phyloP scores from a whole-genome alignment of 305 asterid genomes.

The Solanum hybrid region DNA sequence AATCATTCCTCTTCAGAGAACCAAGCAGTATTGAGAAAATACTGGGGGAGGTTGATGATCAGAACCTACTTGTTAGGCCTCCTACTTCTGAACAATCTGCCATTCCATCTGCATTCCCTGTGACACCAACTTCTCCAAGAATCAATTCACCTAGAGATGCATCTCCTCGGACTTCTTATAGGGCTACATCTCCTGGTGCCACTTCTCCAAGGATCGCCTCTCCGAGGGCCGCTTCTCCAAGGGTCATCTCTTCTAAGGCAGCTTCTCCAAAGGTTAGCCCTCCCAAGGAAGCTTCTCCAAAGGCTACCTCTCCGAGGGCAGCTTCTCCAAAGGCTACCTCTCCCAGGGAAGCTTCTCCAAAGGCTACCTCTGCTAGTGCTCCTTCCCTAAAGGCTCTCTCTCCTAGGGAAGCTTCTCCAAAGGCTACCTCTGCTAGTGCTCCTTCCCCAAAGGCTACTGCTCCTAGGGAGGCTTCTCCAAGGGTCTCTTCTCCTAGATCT shows the following conservation, averaged over 20 bases:
- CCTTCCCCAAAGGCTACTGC: constrained; percentile 18
- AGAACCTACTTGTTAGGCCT: constrained; percentile 24
- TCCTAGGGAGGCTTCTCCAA: constrained; percentile 8
- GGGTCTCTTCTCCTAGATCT: background rate
- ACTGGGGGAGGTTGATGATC: constrained; percentile 79
- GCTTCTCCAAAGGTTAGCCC: constrained; percentile 32
- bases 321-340: constrained; percentile 9
- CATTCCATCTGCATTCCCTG: constrained; percentile 17
- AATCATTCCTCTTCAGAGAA: constrained; percentile 63
- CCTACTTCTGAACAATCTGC: constrained; percentile 33
- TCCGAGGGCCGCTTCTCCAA: constrained; percentile 18
- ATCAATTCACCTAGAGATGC: constrained; percentile 28
- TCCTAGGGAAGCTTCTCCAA: constrained; percentile 7
- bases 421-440: background rate
- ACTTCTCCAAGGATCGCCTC: constrained; percentile 24
- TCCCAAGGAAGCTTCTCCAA: constrained; percentile 3
- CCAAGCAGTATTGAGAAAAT: constrained; percentile 95
- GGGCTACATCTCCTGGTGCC: constrained; percentile 10
- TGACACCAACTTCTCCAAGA: constrained; percentile 25
- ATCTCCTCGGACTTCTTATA: constrained; percentile 27
- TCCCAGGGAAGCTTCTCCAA: constrained; percentile 9
- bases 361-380: background rate
- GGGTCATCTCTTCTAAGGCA: constrained; percentile 16
- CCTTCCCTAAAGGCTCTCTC: constrained; percentile 6
- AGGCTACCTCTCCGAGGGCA: background rate